Percentiles rank a stretch among this genome's conserved stretches.
phyloP scores from a whole-genome alignment of 2,329 filamentous ascomycete species.

The Ceratocystis variospora region DNA sequence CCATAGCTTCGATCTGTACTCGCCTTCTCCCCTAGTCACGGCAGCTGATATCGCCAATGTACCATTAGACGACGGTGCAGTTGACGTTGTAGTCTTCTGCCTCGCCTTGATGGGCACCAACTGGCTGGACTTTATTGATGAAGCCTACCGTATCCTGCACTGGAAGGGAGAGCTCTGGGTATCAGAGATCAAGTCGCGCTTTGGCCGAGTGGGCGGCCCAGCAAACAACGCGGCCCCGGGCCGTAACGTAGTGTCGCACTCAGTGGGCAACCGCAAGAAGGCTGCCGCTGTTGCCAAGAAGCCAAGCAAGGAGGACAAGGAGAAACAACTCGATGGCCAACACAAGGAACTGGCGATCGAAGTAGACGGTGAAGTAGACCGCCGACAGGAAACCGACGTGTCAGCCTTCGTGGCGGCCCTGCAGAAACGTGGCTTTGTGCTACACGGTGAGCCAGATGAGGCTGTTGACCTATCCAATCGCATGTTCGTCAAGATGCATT shows the following conservation, averaged over 20 bases:
- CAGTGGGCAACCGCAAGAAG: slow-evolving; percentile 55
- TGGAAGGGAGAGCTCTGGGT: slow-evolving; percentile 97
- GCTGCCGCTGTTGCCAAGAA: slow-evolving; percentile 32
- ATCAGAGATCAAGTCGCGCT: slow-evolving; percentile 89
- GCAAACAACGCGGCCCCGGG: slow-evolving; percentile 19
- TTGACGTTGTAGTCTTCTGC: slow-evolving; percentile 88
- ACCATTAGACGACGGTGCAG: slow-evolving; percentile 57
- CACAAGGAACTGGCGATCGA: slow-evolving; percentile 50
- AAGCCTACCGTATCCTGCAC: slow-evolving; percentile 80
- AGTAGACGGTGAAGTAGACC: slow-evolving; percentile 53
- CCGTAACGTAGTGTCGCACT: slow-evolving; percentile 45
- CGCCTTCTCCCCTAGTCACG: slow-evolving; percentile 62
- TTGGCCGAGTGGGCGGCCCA: slow-evolving; percentile 37
- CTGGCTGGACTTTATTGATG: slow-evolving; percentile 92
- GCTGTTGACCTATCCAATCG: slow-evolving; percentile 76
- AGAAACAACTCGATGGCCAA: slow-evolving; percentile 34
- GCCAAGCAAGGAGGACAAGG: slow-evolving; percentile 27
- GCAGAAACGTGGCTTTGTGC: slow-evolving; percentile 65
- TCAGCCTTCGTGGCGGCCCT: slow-evolving; percentile 76
- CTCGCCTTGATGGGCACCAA: slow-evolving; percentile 98
- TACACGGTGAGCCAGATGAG: slow-evolving; percentile 46
- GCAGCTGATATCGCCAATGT: slow-evolving; percentile 78
- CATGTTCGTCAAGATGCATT: slow-evolving; percentile 98
- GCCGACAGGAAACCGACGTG: slow-evolving; percentile 66
- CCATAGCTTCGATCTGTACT: slow-evolving; percentile 76